Evolutionary conservation across 768 basidiomycete species (phyloP).

Genomic region (Tricholoma bakamatsutake): DNA sequence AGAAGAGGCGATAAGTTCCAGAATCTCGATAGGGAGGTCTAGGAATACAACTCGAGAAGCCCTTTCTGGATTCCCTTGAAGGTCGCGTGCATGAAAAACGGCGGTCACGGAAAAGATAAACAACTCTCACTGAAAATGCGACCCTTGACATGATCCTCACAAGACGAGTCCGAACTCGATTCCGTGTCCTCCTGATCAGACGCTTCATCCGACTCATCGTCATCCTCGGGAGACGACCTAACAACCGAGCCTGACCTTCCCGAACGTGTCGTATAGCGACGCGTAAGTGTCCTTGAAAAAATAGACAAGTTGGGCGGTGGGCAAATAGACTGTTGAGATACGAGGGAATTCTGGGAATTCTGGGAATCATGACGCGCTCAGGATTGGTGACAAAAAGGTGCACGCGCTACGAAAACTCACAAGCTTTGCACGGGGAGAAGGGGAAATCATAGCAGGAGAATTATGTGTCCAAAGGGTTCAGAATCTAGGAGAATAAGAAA

Average conservation of each 20-base stretch:
- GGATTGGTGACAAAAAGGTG: neutral
- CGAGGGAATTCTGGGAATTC: neutral
- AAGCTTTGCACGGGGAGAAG: neutral
- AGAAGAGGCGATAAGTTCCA: constrained; percentile 21
- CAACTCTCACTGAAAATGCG: neutral
- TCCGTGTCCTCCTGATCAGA: neutral
- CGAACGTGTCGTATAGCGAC: neutral
- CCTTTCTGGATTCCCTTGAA: neutral
- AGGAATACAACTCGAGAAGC: constrained; percentile 17
- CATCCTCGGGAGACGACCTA: neutral
- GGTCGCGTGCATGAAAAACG: neutral
- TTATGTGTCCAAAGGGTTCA: neutral
- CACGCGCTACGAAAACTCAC: neutral
- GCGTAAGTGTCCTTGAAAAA: constrained; percentile 3
- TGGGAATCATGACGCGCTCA: neutral
- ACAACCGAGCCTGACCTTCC: neutral
- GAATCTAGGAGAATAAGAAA: neutral
- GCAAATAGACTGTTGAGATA: constrained; percentile 2
- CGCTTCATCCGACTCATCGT: neutral
- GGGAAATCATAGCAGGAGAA: neutral
- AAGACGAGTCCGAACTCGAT: neutral
- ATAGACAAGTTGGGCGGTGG: neutral
- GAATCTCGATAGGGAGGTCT: constrained; percentile 23
- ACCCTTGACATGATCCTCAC: neutral
- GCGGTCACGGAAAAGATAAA: neutral